Conservation (phyloP, 1,139 yeast genomes). For the Diutina siamensis region DNA sequence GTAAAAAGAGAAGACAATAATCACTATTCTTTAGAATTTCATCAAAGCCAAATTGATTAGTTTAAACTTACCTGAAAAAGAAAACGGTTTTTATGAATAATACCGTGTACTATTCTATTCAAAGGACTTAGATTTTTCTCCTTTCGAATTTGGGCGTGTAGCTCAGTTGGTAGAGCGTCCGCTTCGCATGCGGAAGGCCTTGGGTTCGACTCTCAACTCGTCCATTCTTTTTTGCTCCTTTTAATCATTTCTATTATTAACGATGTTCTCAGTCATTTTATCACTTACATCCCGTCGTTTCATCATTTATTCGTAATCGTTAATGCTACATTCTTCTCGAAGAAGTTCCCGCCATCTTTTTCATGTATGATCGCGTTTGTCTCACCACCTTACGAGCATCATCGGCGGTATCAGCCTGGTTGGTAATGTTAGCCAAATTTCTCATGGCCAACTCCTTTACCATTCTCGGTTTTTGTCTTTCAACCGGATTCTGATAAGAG, state of each 20-base stretch:
- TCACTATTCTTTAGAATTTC: no score
- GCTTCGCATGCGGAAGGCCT: conserved; percentile 6
- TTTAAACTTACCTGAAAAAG: no score
- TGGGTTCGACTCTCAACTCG: conserved; percentile 6
- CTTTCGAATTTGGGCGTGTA: conserved; percentile 2
- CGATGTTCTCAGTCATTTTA: no score
- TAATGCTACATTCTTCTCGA: background rate
- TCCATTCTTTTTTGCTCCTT: background rate
- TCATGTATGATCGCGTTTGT: conserved; percentile 5
- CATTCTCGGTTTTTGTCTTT: background rate
- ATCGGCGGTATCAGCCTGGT: background rate
- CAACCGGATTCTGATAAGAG: conserved; percentile 13
- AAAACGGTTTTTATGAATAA: no score
- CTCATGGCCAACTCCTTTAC: conserved; percentile 6
- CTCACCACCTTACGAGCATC: conserved; percentile 5
- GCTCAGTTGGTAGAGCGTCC: conserved; percentile 6
- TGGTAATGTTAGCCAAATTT: conserved; percentile 4
- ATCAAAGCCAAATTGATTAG: no score
- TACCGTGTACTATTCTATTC: no score
- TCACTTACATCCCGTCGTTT: no score
- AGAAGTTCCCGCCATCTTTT: background rate
- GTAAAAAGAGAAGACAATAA: no score
- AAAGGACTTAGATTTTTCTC: no score
- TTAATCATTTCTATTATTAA: no score
- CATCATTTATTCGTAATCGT: background rate